These are phyloP conservation scores for Candolleomyces aberdarensis DNA, from an alignment of 768 basidiomycete genomes.

Conservation along the genomic window DNA sequence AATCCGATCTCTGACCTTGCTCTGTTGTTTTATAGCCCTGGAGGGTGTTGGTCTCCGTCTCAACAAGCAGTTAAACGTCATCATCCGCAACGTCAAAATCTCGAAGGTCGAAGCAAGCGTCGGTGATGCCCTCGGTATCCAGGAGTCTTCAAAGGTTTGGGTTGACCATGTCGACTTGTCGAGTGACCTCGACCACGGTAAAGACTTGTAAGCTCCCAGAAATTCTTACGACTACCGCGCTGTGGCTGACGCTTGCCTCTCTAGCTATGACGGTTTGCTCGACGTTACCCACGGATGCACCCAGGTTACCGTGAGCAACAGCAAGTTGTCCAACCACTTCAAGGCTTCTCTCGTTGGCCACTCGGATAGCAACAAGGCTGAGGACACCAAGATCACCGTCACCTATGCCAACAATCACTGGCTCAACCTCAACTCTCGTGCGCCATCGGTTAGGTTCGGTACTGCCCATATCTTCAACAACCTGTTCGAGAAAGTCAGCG, in stretches of 20 bases:
- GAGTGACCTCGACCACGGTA: constrained; percentile 43
- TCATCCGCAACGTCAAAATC: constrained; percentile 48
- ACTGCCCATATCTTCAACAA: constrained; percentile 47
- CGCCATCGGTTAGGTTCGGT: constrained; percentile 45
- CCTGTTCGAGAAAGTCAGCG: constrained; percentile 39
- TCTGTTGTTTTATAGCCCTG: constrained; percentile 28
- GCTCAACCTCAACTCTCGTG: constrained; percentile 40
- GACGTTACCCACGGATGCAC: constrained; percentile 45
- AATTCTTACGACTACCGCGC: too few relatives aligned
- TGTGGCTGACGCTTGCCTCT: not conserved
- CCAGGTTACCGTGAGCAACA: constrained; percentile 38
- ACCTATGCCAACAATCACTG: constrained; percentile 43
- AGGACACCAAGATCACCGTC: constrained; percentile 39
- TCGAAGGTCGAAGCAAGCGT: constrained; percentile 43
- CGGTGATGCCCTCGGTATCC: constrained; percentile 45
- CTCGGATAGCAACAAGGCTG: constrained; percentile 34
- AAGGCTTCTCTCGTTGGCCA: constrained; percentile 42
- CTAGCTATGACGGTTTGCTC: constrained; percentile 42
- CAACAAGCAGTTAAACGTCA: constrained; percentile 39
- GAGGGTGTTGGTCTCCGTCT: constrained; percentile 45
- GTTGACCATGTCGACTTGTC: constrained; percentile 45
- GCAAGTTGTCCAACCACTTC: constrained; percentile 43
- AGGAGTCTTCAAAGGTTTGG: constrained; percentile 39
- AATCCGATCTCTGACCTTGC: too few relatives aligned
- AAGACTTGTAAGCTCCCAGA: constrained; percentile 28